Evolutionary conservation across 2,329 filamentous ascomycete genomes (phyloP).

Genomic region (Monosporascus cannonballus): DNA sequence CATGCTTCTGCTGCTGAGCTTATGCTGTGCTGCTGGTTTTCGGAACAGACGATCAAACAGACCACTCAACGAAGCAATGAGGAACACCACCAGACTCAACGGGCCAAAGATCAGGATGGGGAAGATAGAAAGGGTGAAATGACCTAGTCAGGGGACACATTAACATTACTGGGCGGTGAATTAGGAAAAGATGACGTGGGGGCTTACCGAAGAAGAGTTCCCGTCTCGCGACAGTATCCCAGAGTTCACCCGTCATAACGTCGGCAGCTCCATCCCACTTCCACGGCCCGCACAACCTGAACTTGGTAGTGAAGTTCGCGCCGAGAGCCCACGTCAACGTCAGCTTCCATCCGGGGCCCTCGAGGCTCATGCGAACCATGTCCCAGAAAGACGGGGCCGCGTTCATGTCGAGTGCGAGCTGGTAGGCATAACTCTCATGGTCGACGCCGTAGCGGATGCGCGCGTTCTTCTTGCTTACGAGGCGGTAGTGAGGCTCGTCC

Average conservation of each 20-base stretch:
- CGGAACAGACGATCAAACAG: neutral
- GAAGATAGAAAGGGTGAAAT: constrained; percentile 15
- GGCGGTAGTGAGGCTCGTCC: constrained; percentile 34
- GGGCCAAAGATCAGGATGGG: constrained; percentile 17
- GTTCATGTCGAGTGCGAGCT: constrained; percentile 41
- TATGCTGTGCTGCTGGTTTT: too few relatives aligned
- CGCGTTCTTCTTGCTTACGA: constrained; percentile 29
- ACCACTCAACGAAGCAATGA: constrained; percentile 4
- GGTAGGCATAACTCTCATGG: constrained; percentile 44
- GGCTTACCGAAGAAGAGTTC: constrained; percentile 15
- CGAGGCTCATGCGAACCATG: constrained; percentile 25
- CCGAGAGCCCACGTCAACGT: constrained; percentile 41
- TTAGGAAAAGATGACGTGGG: too few relatives aligned
- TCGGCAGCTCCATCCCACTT: constrained; percentile 28
- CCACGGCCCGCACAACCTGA: constrained; percentile 40
- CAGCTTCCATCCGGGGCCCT: constrained; percentile 24
- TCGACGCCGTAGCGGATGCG: constrained; percentile 32
- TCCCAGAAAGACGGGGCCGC: constrained; percentile 36
- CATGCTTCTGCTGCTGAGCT: too few relatives aligned
- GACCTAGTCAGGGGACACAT: constrained; percentile 1
- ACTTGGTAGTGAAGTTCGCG: constrained; percentile 44
- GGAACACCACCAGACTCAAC: constrained; percentile 11
- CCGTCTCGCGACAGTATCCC: constrained; percentile 17
- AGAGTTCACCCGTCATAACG: constrained; percentile 38
- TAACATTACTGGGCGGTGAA: too few relatives aligned